These are phyloP conservation scores for Conticribra weissflogii DNA, from an alignment of 108 stramenopile species.

Conservation along the genomic window DNA sequence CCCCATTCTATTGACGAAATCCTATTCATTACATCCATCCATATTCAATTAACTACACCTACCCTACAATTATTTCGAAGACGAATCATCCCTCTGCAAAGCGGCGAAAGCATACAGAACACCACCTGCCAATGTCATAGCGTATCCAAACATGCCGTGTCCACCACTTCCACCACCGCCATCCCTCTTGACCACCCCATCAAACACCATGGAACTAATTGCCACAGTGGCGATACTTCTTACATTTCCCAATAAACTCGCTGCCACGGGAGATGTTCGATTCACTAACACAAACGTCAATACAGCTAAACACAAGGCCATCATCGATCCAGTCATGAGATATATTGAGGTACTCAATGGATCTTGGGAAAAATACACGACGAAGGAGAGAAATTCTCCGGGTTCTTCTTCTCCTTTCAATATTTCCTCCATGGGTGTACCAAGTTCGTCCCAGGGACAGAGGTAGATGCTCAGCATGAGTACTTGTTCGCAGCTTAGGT, in stretches of 20 bases:
- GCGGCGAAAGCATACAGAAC: constrained; percentile 23
- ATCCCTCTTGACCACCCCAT: neutral
- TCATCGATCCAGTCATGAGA: constrained; percentile 15
- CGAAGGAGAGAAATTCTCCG: constrained; percentile 19
- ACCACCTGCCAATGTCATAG: constrained; percentile 23
- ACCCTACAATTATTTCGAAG: neutral
- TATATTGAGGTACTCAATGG: constrained; percentile 14
- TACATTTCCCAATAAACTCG: constrained; percentile 32
- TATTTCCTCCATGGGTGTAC: neutral
- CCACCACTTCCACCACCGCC: constrained; percentile 2
- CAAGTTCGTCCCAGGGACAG: constrained; percentile 17
- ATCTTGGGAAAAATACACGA: constrained; percentile 17
- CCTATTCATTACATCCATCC: too few species aligned
- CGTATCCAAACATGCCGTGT: constrained; percentile 13
- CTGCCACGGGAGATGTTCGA: constrained; percentile 35
- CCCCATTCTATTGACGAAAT: too few species aligned
- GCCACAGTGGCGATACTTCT: constrained; percentile 36
- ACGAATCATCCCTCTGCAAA: neutral
- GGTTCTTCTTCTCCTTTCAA: neutral
- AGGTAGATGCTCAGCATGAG: constrained; percentile 30
- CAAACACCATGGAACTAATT: constrained; percentile 28
- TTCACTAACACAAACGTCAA: constrained; percentile 32
- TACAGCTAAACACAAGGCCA: constrained; percentile 22
- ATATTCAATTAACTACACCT: neutral
- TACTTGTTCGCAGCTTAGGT: constrained; percentile 32